phyloP scores from a whole-genome alignment of 2,329 filamentous ascomycete genomes.

The Cladosporium sp. region DNA sequence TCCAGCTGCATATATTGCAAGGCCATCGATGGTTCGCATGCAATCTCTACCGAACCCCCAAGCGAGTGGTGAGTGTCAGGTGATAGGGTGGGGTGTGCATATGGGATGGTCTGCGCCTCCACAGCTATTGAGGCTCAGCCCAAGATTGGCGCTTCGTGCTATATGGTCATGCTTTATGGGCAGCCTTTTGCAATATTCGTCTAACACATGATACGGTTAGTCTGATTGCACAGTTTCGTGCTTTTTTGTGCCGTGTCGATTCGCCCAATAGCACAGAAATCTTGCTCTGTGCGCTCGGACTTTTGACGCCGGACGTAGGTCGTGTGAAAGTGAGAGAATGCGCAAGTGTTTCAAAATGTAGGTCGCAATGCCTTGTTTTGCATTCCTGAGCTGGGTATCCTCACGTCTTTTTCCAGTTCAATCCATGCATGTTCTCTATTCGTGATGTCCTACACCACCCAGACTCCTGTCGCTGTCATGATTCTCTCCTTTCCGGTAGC shows the following conservation, averaged over 20 bases:
- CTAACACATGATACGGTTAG: not conserved
- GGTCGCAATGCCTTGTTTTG: constrained; percentile 1
- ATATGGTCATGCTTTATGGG: not conserved
- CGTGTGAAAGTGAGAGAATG: not conserved
- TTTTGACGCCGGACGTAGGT: not conserved
- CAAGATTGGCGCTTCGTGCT: not conserved
- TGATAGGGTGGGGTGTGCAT: constrained; percentile 9
- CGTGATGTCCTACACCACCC: not conserved
- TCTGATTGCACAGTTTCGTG: not conserved
- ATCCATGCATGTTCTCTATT: not conserved
- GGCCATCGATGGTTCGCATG: constrained; percentile 1
- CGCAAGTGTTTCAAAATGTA: not conserved
- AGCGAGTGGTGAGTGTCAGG: not conserved
- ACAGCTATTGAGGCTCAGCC: constrained; percentile 1
- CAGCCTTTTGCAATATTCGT: not conserved
- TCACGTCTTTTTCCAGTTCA: not conserved
- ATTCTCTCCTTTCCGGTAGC: not conserved
- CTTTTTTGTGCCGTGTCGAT: not conserved
- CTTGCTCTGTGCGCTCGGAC: not conserved
- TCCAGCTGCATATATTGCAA: not conserved
- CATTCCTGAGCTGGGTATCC: constrained; percentile 12
- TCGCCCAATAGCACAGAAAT: not conserved
- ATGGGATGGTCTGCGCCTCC: constrained; percentile 5
- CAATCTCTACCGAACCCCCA: not conserved
- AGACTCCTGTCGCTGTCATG: not conserved